phyloP scores from a whole-genome alignment of 2,329 filamentous ascomycete species.

The Fusarium floridanum region DNA sequence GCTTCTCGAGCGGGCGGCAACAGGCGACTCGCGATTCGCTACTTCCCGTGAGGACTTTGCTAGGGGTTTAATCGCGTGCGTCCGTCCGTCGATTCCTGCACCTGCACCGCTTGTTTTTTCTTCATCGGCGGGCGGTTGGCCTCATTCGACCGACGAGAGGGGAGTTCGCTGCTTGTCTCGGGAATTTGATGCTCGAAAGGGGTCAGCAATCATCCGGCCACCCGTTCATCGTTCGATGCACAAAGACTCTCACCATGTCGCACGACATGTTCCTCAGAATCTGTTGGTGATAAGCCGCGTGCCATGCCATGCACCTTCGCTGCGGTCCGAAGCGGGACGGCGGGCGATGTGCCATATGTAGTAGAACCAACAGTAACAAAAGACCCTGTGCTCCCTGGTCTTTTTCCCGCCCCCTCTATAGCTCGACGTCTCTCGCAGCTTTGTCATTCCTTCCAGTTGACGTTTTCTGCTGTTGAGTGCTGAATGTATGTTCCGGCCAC shows the following conservation, averaged over 20 bases:
- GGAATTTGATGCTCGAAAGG: slow-evolving; percentile 21
- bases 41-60: slow-evolving; percentile 10
- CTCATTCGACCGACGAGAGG: slow-evolving; percentile 23
- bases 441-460: neutral
- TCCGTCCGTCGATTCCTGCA: slow-evolving; percentile 31
- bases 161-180: slow-evolving; percentile 23
- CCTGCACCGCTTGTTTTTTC: slow-evolving; percentile 15
- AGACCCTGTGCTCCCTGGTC: slow-evolving; percentile 19
- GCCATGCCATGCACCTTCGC: slow-evolving; percentile 30
- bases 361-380: slow-evolving; percentile 24
- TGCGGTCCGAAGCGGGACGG: slow-evolving; percentile 31
- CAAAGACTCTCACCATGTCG: slow-evolving; percentile 14
- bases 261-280: slow-evolving; percentile 18
- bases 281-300: slow-evolving; percentile 35
- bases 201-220: slow-evolving; percentile 19
- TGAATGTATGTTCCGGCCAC: neutral
- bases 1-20: slow-evolving; percentile 43
- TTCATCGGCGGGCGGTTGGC: slow-evolving; percentile 3
- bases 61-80: slow-evolving; percentile 27
- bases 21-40: slow-evolving; percentile 39
- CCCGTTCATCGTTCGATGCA: slow-evolving; percentile 25
- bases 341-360: neutral
- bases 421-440: neutral
- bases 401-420: slow-evolving; percentile 10
- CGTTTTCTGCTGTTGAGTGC: neutral